Evolutionary conservation across 495 filamentous ascomycete species (phyloP), one percentile per base, ranked within the genome.

Genomic region (Neurospora sp.): DNA sequence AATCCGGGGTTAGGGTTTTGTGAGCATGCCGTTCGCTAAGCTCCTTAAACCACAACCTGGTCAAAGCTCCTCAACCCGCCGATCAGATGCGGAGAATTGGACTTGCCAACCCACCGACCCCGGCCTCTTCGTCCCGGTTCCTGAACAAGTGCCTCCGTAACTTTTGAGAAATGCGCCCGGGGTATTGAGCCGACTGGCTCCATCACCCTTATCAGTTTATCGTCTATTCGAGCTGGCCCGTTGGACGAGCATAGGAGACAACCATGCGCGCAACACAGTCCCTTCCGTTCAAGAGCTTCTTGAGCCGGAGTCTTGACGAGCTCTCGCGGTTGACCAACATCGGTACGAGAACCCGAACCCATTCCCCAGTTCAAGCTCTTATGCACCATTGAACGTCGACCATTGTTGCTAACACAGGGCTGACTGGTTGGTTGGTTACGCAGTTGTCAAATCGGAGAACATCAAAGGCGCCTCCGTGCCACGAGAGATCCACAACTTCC

Each of bases 401-500:
- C 20, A 27, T 8, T 31, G 41, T n/a, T 39, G 6, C 9, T 69
- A 8, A 39, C 44, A 35, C 39, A 20, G 2, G 40, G 39, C 76
- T 70, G 71, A 75, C 35, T 39, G 72, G 10, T 6, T n/a, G 71
- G 12, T 9, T 20, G 8, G 40, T 11, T 11, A 10, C n/a, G 18
- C 73, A 86, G 84, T 79, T 23, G 74, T 84, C 71, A 85, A 82
- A 9, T 74, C 85, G 72, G 87, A 91, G 76, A 89, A 85, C 73
- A 80, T 91, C 75, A 87, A 84, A 69, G 83, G 82, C 8, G 83
- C 90, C 69, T 84, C 83, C 12, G 84, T 84, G 27, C 88, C 90
- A 54, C 87, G 87, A 77, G 82, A 86, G 54, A 86, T 93, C 69
- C 85, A 91, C 77, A 78, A 83, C 78, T 93, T 98, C 84, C 87